phyloP scores from a whole-genome alignment of 1,284 basidiomycete species.

The Hortiboletus rubellus region DNA sequence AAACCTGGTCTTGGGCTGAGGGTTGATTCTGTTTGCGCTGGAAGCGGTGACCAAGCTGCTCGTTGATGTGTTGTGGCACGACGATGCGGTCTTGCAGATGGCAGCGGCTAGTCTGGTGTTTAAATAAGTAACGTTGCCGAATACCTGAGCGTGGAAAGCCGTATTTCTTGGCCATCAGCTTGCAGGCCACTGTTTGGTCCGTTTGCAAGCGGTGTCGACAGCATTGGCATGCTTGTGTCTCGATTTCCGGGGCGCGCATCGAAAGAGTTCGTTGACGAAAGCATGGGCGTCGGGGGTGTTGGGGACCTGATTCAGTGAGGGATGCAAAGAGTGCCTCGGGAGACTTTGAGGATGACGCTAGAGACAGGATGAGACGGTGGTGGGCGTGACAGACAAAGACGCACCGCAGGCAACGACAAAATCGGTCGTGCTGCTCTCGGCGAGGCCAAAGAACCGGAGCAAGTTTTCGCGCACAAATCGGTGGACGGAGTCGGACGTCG shows the following conservation, averaged over 20 bases:
- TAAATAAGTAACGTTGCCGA: constrained; percentile 61
- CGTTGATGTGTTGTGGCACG: constrained; percentile 66
- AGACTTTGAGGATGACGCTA: constrained; percentile 81
- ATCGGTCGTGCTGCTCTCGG: constrained; percentile 81
- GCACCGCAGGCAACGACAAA: constrained; percentile 83
- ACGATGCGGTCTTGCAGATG: constrained; percentile 67
- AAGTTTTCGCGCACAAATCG: constrained; percentile 87
- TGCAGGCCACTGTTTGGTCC: constrained; percentile 68
- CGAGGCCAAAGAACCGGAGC: constrained; percentile 80
- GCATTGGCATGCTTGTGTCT: constrained; percentile 61
- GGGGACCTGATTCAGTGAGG: constrained; percentile 76
- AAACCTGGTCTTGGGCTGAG: constrained; percentile 50
- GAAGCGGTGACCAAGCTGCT: constrained; percentile 50
- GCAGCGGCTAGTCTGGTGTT: constrained; percentile 83
- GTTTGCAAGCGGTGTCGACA: constrained; percentile 53
- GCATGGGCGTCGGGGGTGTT: constrained; percentile 75
- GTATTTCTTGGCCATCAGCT: constrained; percentile 74
- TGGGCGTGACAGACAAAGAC: constrained; percentile 22
- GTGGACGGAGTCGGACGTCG: constrained; percentile 56
- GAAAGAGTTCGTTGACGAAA: constrained; percentile 80
- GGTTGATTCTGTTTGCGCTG: constrained; percentile 47
- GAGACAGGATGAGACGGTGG: constrained; percentile 8
- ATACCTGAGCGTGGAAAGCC: constrained; percentile 58
- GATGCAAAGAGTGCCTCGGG: constrained; percentile 75
- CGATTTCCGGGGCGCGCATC: constrained; percentile 68